phyloP scores from a whole-genome alignment of 2,329 filamentous ascomycete genomes.

The Dactylellina sp. region DNA sequence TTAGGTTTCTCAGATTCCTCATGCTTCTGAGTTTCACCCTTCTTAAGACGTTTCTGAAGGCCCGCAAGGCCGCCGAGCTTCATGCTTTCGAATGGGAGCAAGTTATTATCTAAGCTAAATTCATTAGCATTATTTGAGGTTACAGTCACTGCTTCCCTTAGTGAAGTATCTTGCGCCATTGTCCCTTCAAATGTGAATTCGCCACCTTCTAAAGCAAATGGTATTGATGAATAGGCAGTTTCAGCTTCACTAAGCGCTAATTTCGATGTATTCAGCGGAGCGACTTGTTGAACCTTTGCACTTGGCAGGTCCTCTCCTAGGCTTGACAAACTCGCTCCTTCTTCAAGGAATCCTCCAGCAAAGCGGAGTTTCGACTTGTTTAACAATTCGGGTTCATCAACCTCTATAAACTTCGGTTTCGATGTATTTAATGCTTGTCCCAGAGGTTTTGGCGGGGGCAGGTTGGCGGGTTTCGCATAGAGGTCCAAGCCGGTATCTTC shows the following conservation, averaged over 20 bases:
- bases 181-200: conserved; percentile 34
- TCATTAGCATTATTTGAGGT: conserved; percentile 62
- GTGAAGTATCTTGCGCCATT: conserved; percentile 48
- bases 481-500: neutral
- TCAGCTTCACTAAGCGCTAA: conserved; percentile 5
- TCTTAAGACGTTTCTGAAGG: conserved; percentile 57
- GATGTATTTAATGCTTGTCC: conserved; percentile 27
- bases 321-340: neutral
- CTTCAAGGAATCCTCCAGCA: neutral
- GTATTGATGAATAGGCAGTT: conserved; percentile 6
- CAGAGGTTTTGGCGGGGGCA: neutral
- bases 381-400: conserved; percentile 13
- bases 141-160: conserved; percentile 63
- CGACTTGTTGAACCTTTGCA: too few relatives aligned
- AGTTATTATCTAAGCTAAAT: conserved; percentile 73
- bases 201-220: conserved; percentile 43
- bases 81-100: conserved; percentile 55
- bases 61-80: conserved; percentile 60
- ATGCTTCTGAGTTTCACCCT: conserved; percentile 62
- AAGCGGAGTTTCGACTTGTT: neutral
- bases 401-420: conserved; percentile 38
- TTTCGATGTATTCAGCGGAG: conserved; percentile 17
- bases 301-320: neutral
- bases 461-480: neutral
- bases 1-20: conserved; percentile 72